phyloP scores from a whole-genome alignment of 2,329 filamentous ascomycete species.

The Calonectria pteridis region DNA sequence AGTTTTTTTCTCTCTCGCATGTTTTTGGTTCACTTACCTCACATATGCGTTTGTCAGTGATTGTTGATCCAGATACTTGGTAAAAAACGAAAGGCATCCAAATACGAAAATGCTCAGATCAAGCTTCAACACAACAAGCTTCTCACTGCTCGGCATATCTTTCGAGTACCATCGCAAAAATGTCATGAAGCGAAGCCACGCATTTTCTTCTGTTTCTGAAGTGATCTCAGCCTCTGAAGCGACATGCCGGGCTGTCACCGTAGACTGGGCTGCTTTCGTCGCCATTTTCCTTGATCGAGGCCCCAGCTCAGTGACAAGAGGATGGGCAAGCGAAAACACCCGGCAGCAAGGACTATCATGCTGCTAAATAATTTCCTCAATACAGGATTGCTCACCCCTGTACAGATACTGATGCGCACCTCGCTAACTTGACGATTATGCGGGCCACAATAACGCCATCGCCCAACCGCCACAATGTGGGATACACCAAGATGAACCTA shows the following conservation, averaged over 20 bases:
- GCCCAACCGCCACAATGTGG: neutral
- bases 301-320: neutral
- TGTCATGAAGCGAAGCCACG: constrained; percentile 46
- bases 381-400: neutral
- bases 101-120: constrained; percentile 54
- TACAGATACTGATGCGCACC: neutral
- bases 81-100: constrained; percentile 55
- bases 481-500: neutral
- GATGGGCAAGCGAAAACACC: neutral
- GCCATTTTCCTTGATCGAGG: neutral
- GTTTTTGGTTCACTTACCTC: constrained; percentile 39
- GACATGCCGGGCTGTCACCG: neutral
- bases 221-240: neutral
- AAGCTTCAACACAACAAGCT: constrained; percentile 51
- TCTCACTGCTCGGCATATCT: constrained; percentile 49
- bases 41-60: constrained; percentile 54
- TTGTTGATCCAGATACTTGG: constrained; percentile 54
- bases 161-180: constrained; percentile 49
- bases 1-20: neutral
- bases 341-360: neutral
- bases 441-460: constrained; percentile 7
- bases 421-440: neutral
- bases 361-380: neutral
- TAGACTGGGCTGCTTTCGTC: neutral
- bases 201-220: constrained; percentile 21